Evolutionary conservation across 2,329 filamentous ascomycete genomes (phyloP).

Genomic region (Aspergillus sp.): DNA sequence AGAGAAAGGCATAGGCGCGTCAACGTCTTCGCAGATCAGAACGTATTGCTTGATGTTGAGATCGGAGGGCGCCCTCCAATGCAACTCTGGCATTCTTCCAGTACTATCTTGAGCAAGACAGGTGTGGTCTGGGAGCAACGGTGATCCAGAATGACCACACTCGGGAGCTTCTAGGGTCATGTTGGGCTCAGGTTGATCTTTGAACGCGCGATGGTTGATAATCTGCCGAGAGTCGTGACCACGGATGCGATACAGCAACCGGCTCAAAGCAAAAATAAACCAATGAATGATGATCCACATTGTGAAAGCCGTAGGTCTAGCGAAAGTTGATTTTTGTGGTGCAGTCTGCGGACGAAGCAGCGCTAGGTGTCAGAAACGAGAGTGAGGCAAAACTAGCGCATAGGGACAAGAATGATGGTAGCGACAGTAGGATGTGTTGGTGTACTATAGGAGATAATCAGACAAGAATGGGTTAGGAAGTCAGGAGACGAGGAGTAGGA

Average conservation of each 20-base stretch:
- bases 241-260: conserved; percentile 24
- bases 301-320: neutral
- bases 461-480: too few relatives aligned
- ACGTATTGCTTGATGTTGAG: conserved; percentile 23
- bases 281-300: conserved; percentile 19
- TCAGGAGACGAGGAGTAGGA: neutral
- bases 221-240: conserved; percentile 27
- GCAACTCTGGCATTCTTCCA: conserved; percentile 24
- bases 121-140: conserved; percentile 22
- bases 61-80: conserved; percentile 22
- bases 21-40: conserved; percentile 32
- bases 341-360: neutral
- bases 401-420: neutral
- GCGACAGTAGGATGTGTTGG: neutral
- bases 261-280: conserved; percentile 21
- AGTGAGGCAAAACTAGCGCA: neutral
- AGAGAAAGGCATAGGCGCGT: conserved; percentile 27
- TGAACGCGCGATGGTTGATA: conserved; percentile 23
- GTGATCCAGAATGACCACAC: conserved; percentile 25
- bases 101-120: conserved; percentile 21
- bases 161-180: conserved; percentile 25
- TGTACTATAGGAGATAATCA: neutral
- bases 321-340: neutral
- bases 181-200: conserved; percentile 20
- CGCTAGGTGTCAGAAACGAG: neutral